Percentiles rank a stretch among this genome's conserved stretches.
Conservation (phyloP, 2,329 filamentous ascomycete species). For the Pseudogymnoascus sp. region DNA sequence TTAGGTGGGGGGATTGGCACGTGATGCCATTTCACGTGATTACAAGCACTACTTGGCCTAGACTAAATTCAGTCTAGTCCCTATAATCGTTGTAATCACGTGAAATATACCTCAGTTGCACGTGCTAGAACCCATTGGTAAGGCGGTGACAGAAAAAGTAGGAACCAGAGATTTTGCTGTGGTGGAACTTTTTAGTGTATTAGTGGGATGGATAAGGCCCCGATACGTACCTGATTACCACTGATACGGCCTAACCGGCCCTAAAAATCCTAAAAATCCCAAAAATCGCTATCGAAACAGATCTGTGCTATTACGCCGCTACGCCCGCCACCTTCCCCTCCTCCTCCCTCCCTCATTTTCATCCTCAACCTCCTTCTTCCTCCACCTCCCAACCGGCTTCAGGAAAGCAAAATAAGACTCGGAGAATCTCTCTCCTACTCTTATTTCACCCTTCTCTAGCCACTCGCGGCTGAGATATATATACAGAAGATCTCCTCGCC, state of each 20-base stretch:
- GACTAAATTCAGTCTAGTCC: too few relatives aligned
- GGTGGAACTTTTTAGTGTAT: background rate
- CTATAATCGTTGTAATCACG: background rate
- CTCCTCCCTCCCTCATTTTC: background rate
- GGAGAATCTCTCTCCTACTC: conserved; percentile 6
- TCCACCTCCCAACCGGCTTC: conserved; percentile 9
- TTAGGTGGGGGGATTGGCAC: background rate
- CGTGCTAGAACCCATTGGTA: background rate
- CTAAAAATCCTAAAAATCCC: background rate
- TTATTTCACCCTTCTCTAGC: conserved; percentile 21
- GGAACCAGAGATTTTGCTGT: conserved; percentile 4
- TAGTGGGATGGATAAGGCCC: background rate
- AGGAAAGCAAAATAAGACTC: conserved; percentile 7
- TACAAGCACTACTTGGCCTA: background rate
- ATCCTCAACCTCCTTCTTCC: conserved; percentile 8
- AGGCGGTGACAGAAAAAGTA: conserved; percentile 8
- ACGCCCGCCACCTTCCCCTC: background rate
- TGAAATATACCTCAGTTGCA: background rate
- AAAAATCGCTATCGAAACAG: background rate
- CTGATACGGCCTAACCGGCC: conserved; percentile 8
- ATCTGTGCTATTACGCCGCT: background rate
- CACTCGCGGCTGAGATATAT: conserved; percentile 27
- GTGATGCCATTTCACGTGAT: background rate
- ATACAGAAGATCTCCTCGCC: background rate
- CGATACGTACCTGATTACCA: conserved; percentile 4